Evolutionary conservation across 2,329 filamentous ascomycete species (phyloP), one percentile per base, ranked within the genome.

Genomic region (Colletotrichum spinosum): DNA sequence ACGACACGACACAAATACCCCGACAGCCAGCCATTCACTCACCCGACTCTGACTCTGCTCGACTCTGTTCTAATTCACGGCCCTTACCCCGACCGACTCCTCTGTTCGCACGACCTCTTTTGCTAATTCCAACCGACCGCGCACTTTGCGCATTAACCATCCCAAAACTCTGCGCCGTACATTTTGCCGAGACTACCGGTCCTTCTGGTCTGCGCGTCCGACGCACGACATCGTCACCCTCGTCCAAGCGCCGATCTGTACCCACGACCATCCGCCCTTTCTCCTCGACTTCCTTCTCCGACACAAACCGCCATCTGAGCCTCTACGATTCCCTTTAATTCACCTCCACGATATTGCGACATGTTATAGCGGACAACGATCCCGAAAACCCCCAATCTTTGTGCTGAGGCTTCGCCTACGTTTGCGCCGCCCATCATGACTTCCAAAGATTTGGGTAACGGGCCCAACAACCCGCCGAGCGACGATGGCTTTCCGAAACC

Each of bases 401-500:
- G 51, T 58, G 58, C 58, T 48, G 59, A 41, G 52, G 39, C 39
- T 12, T 8, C 37, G 15, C n/a, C 25, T 38, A 33, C 46, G 58
- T 62, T 15, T 42, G 37, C 58, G 57, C 52, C 52, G 51, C 48
- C 53, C 11, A 61, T 37, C 51, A 83, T 83, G 81, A 74, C 78
- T 52, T 74, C 75, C 15, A 78, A 79, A 55, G 73, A 75, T 51
- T 67, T 70, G 42, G 75, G 75, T 63, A 72, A 74, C 64, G 76
- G 74, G 63, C 72, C 77, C 37, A 72, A 73, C 55, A 77, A 78
- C 61, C 77, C 80, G 49, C 71, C 73, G 55, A 77, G 81, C 55
- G 79, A 79, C 44, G 75, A 75, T 60, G 73, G 74, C 64, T 80
- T 81, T 57, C 75, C 78, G 17, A 71, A 71, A 44, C 78, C 81